Conservation (phyloP, 129 eudicot species). For the Dittrichia graveolens region DNA sequence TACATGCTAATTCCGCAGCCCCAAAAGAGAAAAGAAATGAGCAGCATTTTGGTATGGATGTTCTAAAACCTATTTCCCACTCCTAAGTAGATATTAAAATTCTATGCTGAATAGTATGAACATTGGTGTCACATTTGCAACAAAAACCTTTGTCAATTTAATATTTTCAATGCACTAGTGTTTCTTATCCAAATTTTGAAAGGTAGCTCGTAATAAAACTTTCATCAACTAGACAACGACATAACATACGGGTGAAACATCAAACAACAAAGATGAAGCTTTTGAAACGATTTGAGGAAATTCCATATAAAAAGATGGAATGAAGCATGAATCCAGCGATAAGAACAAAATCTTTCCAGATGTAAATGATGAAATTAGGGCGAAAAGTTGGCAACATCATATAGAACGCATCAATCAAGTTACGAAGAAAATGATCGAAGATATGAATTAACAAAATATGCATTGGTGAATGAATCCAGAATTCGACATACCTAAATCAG, state of each 20-base stretch:
- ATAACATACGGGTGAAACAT: too few relatives aligned
- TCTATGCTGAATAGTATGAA: too few relatives aligned
- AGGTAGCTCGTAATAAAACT: not conserved
- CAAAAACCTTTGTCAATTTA: not conserved
- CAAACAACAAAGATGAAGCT: too few relatives aligned
- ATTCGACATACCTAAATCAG: slow-evolving; percentile 30
- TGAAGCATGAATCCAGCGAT: too few relatives aligned
- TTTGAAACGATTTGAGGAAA: too few relatives aligned
- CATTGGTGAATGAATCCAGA: slow-evolving; percentile 2
- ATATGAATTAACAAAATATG: slow-evolving; percentile 17
- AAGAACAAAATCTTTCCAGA: not conserved
- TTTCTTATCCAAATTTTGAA: too few relatives aligned
- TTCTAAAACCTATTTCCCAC: too few relatives aligned
- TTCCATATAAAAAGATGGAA: too few relatives aligned
- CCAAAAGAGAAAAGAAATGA: not conserved
- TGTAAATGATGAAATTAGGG: not conserved
- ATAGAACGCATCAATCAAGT: not conserved
- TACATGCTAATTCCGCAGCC: not conserved
- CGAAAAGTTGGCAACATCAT: not conserved
- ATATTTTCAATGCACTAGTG: not conserved
- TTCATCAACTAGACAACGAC: too few relatives aligned
- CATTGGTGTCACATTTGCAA: too few relatives aligned
- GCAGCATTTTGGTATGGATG: not conserved
- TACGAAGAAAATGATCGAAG: slow-evolving; percentile 8
- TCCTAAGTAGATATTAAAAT: too few relatives aligned